A percentile compares a stretch with the other conserved stretches of the same genome.
Conservation (phyloP, 2,329 filamentous ascomycete genomes). For the Teratosphaeria zuluensis region DNA sequence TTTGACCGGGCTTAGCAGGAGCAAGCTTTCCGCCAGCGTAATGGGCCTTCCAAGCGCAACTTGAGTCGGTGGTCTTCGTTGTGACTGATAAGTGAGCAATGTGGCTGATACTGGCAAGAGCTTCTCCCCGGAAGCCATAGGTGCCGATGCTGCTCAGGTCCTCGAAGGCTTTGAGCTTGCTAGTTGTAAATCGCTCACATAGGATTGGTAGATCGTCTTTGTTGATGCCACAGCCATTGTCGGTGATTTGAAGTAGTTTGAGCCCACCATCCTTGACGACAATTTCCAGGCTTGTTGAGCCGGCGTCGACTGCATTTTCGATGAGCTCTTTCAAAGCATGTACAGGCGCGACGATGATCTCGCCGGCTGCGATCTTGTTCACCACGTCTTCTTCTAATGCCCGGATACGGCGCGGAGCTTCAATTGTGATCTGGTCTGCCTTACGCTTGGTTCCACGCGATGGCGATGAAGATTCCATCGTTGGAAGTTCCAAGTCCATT, state of each 20-base stretch:
- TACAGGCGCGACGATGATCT: slow-evolving; percentile 95
- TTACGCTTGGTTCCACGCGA: slow-evolving; percentile 26
- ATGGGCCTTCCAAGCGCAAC: slow-evolving; percentile 80
- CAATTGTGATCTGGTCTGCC: slow-evolving; percentile 19
- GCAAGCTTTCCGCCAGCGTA: slow-evolving; percentile 76
- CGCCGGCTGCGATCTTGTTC: slow-evolving; percentile 96
- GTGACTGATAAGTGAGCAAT: slow-evolving; percentile 94
- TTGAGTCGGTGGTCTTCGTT: slow-evolving; percentile 81
- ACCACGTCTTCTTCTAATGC: slow-evolving; percentile 86
- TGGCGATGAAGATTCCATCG: slow-evolving; percentile 10
- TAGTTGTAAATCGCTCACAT: slow-evolving; percentile 93
- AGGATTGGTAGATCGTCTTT: slow-evolving; percentile 85
- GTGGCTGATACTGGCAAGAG: slow-evolving; percentile 93
- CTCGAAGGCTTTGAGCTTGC: slow-evolving; percentile 87
- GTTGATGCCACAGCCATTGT: slow-evolving; percentile 93
- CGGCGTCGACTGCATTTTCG: slow-evolving; percentile 96
- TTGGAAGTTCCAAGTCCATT: neutral
- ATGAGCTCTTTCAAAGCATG: slow-evolving; percentile 94
- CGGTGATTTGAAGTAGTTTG: slow-evolving; percentile 91
- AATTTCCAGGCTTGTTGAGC: slow-evolving; percentile 81
- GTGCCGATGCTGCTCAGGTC: slow-evolving; percentile 83
- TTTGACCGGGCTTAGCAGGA: slow-evolving; percentile 79
- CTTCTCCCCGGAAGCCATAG: slow-evolving; percentile 96
- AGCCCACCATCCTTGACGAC: slow-evolving; percentile 90
- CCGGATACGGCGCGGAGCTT: slow-evolving; percentile 46